Evolutionary conservation across 164 flowering plant species (phyloP), one percentile per base, ranked within the genome.

Genomic region (Sedum album): DNA sequence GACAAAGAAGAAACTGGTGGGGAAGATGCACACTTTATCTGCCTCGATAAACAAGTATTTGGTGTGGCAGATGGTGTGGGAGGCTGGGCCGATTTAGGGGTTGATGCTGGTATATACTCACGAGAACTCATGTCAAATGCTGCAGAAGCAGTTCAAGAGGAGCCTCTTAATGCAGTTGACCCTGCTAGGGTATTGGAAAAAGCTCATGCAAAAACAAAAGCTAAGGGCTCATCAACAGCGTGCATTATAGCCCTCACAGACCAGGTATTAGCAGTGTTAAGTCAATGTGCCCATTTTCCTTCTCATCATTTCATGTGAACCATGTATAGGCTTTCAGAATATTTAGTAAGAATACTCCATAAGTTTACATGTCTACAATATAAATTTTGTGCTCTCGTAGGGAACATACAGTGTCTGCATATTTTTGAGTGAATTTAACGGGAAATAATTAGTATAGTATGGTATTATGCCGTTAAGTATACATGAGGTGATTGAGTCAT

Each of bases 31-130:
- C 98, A 91, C 61, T 93, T 93, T 65, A 88, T 93, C 49, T 92
- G 96, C 73, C 69, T 71, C 3, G 89, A 89, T 71, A 87, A 86
- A 79, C 97, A 88, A 70, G 97, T 95, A 20, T 81, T 93, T 42
- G 98, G 98, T 57, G 97, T 93, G 68, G 98, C 98, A 51, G 97
- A 93, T 85, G 98, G 98, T 79, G 97, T 91, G 72, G 98, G 98
- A 75, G 97, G 96, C 41, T 91, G 98, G 98, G 96, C 96, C 21
- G 96, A 86, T 72, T 79, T 77, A 62, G 98, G 97, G 48, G 76
- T 93, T 73, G 85, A 93, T 85, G 75, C 98, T 4, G 97, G 98
- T 26, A 70, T 33, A 39, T 93, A 84, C 81, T 85, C 98, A 1
- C 82, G 93, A 53, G 98, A 91, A 70, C 94, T 93, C 39, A 93